Base-by-base conservation (phyloP, 345 rosid species). In the Pugionium cornutum region DNA sequence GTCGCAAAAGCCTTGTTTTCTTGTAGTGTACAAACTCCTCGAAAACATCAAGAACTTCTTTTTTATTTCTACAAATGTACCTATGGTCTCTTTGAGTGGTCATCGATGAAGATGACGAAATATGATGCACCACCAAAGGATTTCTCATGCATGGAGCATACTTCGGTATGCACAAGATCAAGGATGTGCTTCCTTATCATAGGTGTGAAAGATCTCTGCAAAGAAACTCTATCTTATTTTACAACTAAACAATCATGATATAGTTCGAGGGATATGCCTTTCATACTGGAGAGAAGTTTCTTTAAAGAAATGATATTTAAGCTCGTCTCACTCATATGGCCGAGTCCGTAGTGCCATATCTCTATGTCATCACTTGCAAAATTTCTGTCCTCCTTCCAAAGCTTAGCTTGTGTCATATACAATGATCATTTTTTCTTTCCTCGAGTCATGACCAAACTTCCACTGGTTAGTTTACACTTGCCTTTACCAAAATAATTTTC, bases 201-300 rank as follows among this genome's bases (percentile, higher is more conserved):
- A 53, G 29, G 58, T 34, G 58, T 8, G 3, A 5, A 35, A 35
- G 60, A 54, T 54, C 43, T 54, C 6, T 25, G 44, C n/a, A 54
- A 54, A 54, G 31, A 43, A 7, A 54, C 44, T 36, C 6, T 36
- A 2, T 54, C 44, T 54, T 54, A 29, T 54, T 54, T 54, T 35
- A 43, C n/a, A 1, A 44, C 31, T 54, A 54, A 36, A n/a, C 39
- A 35, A 54, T 54, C 26, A 7, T 6, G 2, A 25, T n/a, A 54
- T 29, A 44, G 44, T 29, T 11, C 10, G 2, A 34, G 60, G 2
- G 10, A 10, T 4, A 1, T 54, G 36, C 31, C 59, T 35, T 36
- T 54, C 59, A 18, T 9, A n/a, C 36, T 31, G 7, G 4, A n/a
- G 6, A 54, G 30, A 2, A 34, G 43, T 6, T 36, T 25, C 30